Conservation (phyloP, 768 basidiomycete species). For the Pseudohyphozyma bogoriensis region DNA sequence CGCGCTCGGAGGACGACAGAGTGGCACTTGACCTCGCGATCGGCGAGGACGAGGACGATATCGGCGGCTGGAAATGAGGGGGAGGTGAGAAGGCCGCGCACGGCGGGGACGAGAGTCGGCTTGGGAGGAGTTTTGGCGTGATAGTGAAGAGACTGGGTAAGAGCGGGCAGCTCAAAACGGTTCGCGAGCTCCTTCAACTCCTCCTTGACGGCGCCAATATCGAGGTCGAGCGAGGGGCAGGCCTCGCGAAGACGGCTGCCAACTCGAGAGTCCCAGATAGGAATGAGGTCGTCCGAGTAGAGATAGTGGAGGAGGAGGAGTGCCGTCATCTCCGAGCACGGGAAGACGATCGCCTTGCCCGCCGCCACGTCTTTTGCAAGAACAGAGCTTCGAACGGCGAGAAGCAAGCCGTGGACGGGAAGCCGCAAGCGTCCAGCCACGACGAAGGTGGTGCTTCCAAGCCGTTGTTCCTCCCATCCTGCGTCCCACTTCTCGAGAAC, state of each 20-base stretch:
- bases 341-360: conserved; percentile 38
- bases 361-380: conserved; percentile 36
- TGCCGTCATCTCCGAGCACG: conserved; percentile 55
- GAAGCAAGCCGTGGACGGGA: conserved; percentile 57
- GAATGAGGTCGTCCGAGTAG: conserved; percentile 74
- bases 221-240: conserved; percentile 34
- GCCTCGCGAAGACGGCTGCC: conserved; percentile 41
- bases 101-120: conserved; percentile 47
- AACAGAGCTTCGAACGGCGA: conserved; percentile 50
- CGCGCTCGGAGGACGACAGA: conserved; percentile 70
- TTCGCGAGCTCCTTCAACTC: conserved; percentile 46
- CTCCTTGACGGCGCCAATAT: conserved; percentile 23
- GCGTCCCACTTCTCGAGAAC: conserved; percentile 27
- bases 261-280: conserved; percentile 73
- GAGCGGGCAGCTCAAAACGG: conserved; percentile 2
- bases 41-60: conserved; percentile 59
- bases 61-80: conserved; percentile 41
- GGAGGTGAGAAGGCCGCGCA: conserved; percentile 36
- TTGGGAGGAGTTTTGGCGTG: conserved; percentile 50
- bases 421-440: conserved; percentile 41
- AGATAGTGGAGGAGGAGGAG: conserved; percentile 72
- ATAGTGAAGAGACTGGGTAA: conserved; percentile 47
- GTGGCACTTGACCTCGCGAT: conserved; percentile 55
- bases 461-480: conserved; percentile 14
- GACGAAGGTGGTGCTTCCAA: conserved; percentile 56